Percentiles rank a stretch among this genome's conserved stretches.
Conservation (phyloP, 208 protist species). For the Strigomonas culicis region DNA sequence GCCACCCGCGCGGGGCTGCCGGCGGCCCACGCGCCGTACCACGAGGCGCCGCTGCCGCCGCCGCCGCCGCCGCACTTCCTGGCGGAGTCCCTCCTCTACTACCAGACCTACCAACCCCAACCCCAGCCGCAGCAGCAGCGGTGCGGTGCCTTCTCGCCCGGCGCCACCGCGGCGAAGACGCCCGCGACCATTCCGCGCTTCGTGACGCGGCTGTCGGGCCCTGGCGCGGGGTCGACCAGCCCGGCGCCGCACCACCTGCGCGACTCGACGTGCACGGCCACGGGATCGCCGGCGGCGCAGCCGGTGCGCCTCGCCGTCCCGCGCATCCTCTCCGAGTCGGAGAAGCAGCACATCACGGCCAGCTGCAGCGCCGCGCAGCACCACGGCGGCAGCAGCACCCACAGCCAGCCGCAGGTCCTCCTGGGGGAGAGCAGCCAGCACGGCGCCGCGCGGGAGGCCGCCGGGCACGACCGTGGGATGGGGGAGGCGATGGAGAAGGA, state of each 20-base stretch:
- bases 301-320: no score
- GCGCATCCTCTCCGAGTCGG: no score
- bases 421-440: no score
- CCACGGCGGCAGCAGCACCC: no score
- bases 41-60: neutral
- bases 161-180: neutral
- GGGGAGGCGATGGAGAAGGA: conserved; percentile 1
- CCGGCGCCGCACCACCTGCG: no score
- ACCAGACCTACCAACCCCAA: neutral
- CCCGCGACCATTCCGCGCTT: conserved; percentile 22
- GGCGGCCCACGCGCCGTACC: neutral
- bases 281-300: no score
- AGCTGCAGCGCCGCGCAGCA: no score
- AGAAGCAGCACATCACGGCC: no score
- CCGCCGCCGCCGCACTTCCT: neutral
- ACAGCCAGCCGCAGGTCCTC: no score
- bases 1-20: neutral
- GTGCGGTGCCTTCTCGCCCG: neutral
- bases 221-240: conserved; percentile 13
- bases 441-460: no score
- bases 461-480: no score
- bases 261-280: no score
- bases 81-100: neutral
- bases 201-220: conserved; percentile 22
- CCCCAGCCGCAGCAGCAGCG: neutral